These are phyloP conservation scores for Ambrosiella beaveri DNA, from an alignment of 2,329 filamentous ascomycete species.

Conservation along the genomic window DNA sequence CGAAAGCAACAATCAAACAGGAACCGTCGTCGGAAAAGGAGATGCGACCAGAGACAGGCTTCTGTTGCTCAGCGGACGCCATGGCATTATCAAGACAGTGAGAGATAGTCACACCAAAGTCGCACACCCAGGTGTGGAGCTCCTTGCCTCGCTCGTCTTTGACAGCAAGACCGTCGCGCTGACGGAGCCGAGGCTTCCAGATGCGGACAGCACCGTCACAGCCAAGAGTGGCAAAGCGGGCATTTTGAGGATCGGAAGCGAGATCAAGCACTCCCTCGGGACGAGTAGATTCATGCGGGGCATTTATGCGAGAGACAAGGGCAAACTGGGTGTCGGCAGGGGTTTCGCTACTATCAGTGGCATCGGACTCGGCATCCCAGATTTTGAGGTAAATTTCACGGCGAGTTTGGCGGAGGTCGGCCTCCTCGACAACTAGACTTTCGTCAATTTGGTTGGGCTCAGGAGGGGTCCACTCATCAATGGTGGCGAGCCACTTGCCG, in stretches of 20 bases:
- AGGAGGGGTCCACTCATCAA: conserved; percentile 79
- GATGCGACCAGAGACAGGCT: conserved; percentile 41
- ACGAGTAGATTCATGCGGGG: conserved; percentile 49
- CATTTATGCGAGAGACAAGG: conserved; percentile 66
- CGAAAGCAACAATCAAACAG: conserved; percentile 53
- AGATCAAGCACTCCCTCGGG: conserved; percentile 52
- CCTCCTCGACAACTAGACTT: conserved; percentile 20
- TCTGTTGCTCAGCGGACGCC: conserved; percentile 16
- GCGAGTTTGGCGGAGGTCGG: conserved; percentile 32
- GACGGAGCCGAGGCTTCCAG: conserved; percentile 60
- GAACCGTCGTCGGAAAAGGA: conserved; percentile 75
- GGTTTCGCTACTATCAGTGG: conserved; percentile 19
- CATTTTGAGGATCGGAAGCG: conserved; percentile 47
- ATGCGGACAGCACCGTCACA: conserved; percentile 61
- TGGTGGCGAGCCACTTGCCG: conserved; percentile 76
- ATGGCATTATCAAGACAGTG: conserved; percentile 21
- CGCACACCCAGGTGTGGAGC: conserved; percentile 59
- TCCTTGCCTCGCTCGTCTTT: conserved; percentile 40
- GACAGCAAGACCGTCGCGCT: conserved; percentile 48
- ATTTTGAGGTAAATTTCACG: conserved; percentile 78
- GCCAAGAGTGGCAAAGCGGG: conserved; percentile 71
- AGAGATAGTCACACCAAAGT: conserved; percentile 35
- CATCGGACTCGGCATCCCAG: conserved; percentile 37
- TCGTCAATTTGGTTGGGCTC: conserved; percentile 43
- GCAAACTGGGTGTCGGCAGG: conserved; percentile 36